These are phyloP conservation scores for Xylaria scruposa DNA, from an alignment of 495 filamentous ascomycete genomes.

Conservation along the genomic window DNA sequence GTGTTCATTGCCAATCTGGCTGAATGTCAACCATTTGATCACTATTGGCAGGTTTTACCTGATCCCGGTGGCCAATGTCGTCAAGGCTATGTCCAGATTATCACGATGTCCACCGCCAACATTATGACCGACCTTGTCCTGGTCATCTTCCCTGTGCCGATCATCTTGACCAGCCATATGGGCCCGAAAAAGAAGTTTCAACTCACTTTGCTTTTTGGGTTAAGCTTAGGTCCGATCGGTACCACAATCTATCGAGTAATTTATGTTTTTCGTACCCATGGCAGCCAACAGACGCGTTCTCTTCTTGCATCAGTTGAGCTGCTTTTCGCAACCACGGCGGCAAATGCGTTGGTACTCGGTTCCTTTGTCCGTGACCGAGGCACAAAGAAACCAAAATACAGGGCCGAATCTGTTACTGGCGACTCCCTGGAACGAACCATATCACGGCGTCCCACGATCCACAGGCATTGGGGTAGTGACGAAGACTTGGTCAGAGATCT, in stretches of 20 bases:
- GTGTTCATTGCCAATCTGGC: slow-evolving; percentile 80
- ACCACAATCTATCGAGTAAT: slow-evolving; percentile 81
- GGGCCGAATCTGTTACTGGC: slow-evolving; percentile 56
- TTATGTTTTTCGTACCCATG: slow-evolving; percentile 65
- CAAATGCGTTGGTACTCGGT: slow-evolving; percentile 80
- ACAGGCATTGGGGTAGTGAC: slow-evolving; percentile 79
- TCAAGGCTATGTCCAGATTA: slow-evolving; percentile 79
- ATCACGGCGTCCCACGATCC: slow-evolving; percentile 54
- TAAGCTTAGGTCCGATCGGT: slow-evolving; percentile 77
- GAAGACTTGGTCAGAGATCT: slow-evolving; percentile 77
- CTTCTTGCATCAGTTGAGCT: slow-evolving; percentile 80
- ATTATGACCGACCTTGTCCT: slow-evolving; percentile 87
- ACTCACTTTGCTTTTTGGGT: slow-evolving; percentile 77
- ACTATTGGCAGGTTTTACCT: slow-evolving; percentile 92
- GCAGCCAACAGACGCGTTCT: slow-evolving; percentile 76
- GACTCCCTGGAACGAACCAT: slow-evolving; percentile 54
- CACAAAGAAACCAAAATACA: slow-evolving; percentile 78
- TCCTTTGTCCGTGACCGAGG: slow-evolving; percentile 82
- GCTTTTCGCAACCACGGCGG: slow-evolving; percentile 75
- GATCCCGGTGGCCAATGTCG: slow-evolving; percentile 87
- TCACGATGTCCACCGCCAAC: slow-evolving; percentile 87
- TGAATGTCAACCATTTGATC: slow-evolving; percentile 83
- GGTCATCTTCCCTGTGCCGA: slow-evolving; percentile 84
- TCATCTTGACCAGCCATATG: slow-evolving; percentile 79
- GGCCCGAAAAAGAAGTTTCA: slow-evolving; percentile 65